Evolutionary conservation across 805 yeast genomes (phyloP).

Genomic region (Candida takata): DNA sequence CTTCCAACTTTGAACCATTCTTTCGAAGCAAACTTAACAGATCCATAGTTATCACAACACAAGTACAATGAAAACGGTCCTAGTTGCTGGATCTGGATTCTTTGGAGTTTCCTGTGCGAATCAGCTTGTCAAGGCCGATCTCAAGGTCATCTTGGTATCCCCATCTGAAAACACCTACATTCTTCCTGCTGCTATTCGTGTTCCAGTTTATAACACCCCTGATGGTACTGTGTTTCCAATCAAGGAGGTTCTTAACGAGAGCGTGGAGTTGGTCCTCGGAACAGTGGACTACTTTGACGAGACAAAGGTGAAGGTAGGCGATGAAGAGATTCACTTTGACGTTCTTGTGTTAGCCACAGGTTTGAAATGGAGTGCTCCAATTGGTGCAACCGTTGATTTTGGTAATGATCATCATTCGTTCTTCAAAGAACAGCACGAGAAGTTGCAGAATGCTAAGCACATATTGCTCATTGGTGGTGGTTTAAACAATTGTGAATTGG

Average conservation of each 20-base stretch:
- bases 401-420: slow-evolving; percentile 13
- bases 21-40: no score
- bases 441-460: slow-evolving; percentile 18
- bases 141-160: slow-evolving; percentile 13
- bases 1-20: no score
- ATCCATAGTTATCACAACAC: neutral
- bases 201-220: slow-evolving; percentile 10
- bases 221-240: slow-evolving; percentile 15
- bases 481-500: slow-evolving; percentile 23
- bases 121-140: slow-evolving; percentile 7
- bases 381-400: slow-evolving; percentile 13
- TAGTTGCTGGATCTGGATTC: slow-evolving; percentile 20
- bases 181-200: slow-evolving; percentile 15
- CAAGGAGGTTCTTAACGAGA: slow-evolving; percentile 12
- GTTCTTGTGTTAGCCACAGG: slow-evolving; percentile 27
- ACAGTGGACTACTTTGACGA: slow-evolving; percentile 17
- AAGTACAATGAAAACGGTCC: slow-evolving; percentile 11
- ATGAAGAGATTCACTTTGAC: slow-evolving; percentile 17
- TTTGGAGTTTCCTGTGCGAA: slow-evolving; percentile 20
- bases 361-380: slow-evolving; percentile 24
- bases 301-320: slow-evolving; percentile 9
- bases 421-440: slow-evolving; percentile 9
- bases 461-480: slow-evolving; percentile 28
- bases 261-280: slow-evolving; percentile 20
- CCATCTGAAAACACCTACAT: slow-evolving; percentile 12